Conservation (phyloP, 768 basidiomycete species). For the Neoboletus subvelutipes region DNA sequence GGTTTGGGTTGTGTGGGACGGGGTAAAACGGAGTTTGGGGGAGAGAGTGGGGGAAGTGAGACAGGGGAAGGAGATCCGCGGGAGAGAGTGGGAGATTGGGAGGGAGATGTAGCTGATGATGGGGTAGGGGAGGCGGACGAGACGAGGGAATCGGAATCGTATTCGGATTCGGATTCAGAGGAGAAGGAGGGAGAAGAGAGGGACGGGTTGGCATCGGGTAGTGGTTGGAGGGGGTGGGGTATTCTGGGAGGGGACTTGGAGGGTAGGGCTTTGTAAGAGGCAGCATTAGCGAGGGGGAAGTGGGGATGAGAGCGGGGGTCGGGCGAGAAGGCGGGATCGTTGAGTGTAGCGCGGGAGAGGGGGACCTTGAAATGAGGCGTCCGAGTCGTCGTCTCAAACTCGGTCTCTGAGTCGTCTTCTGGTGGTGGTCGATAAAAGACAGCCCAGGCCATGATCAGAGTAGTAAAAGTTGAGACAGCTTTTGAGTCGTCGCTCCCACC, state of each 20-base stretch:
- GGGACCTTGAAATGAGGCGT: neutral
- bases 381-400: too few species aligned
- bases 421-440: neutral
- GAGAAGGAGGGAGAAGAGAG: conserved; percentile 1
- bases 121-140: neutral
- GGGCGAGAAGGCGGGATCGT: conserved; percentile 60
- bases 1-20: neutral
- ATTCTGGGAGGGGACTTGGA: neutral
- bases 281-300: conserved; percentile 23
- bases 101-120: conserved; percentile 9
- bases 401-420: too few species aligned
- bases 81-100: neutral
- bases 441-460: neutral
- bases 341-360: conserved; percentile 30
- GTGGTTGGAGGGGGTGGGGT: neutral
- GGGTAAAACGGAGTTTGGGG: neutral
- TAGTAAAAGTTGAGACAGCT: neutral
- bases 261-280: conserved; percentile 24
- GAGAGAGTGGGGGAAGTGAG: neutral
- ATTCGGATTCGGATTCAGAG: neutral
- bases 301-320: conserved; percentile 53
- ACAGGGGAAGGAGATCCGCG: neutral
- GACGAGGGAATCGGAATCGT: neutral
- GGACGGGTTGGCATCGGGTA: too few species aligned
- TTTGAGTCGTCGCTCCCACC: neutral